These are phyloP conservation scores for Pseudocercospora eumusae DNA, from an alignment of 2,329 filamentous ascomycete genomes.

Conservation along the genomic window DNA sequence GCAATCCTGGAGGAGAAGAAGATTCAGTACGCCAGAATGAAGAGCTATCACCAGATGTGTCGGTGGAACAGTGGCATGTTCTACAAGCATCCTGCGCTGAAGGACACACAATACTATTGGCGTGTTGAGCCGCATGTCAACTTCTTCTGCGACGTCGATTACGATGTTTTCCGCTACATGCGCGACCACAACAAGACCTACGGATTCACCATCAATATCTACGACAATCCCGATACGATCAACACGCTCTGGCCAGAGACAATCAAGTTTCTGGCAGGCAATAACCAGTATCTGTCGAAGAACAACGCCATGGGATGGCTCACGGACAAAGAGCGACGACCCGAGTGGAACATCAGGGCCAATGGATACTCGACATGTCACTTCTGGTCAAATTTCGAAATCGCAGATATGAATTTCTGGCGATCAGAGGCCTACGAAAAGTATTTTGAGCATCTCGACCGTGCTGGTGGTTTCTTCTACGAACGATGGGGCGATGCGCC, in stretches of 20 bases:
- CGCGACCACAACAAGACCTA: slow-evolving; percentile 98
- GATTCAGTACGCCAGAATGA: slow-evolving; percentile 85
- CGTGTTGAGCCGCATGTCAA: slow-evolving; percentile 97
- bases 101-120: slow-evolving; percentile 90
- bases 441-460: slow-evolving; percentile 93
- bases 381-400: slow-evolving; percentile 99
- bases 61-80: slow-evolving; percentile 98
- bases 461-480: slow-evolving; percentile 96
- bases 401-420: slow-evolving; percentile 92
- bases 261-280: slow-evolving; percentile 74
- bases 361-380: slow-evolving; percentile 97
- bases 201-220: slow-evolving; percentile 96
- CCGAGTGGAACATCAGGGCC: slow-evolving; percentile 75
- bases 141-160: slow-evolving; percentile 98
- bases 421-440: slow-evolving; percentile 86
- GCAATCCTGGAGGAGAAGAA: slow-evolving; percentile 78
- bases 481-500: slow-evolving; percentile 98
- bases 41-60: slow-evolving; percentile 98
- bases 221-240: slow-evolving; percentile 85
- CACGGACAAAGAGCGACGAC: slow-evolving; percentile 72
- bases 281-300: slow-evolving; percentile 75
- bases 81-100: slow-evolving; percentile 89
- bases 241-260: slow-evolving; percentile 95
- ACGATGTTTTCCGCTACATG: slow-evolving; percentile 98
- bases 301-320: slow-evolving; percentile 90